A percentile compares a stretch with the other conserved stretches of the same genome.
These are phyloP conservation scores for Camellia oleifera DNA, from an alignment of 179 eudicot genomes.

Conservation along the genomic window DNA sequence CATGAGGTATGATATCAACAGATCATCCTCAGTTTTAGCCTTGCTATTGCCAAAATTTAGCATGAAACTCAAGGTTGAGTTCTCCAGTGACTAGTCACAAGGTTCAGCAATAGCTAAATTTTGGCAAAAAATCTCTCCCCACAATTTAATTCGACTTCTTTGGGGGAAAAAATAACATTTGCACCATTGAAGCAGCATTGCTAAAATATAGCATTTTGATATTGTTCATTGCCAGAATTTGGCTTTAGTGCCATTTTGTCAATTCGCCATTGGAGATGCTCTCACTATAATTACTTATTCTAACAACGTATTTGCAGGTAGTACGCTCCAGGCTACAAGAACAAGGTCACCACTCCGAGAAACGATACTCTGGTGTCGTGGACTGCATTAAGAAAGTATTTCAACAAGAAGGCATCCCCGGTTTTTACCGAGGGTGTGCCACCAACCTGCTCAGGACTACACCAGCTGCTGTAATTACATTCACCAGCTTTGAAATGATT, in stretches of 20 bases:
- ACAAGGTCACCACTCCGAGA: conserved; percentile 87
- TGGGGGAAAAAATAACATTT: too few species aligned
- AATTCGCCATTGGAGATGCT: too few species aligned
- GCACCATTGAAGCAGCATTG: too few species aligned
- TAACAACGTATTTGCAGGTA: conserved; percentile 43
- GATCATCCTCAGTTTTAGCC: not conserved
- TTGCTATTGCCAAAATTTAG: not conserved
- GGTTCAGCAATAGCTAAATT: too few species aligned
- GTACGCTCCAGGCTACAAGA: conserved; percentile 93
- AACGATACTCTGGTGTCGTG: conserved; percentile 60
- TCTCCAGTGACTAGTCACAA: too few species aligned
- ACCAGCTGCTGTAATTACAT: conserved; percentile 95
- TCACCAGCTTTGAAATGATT: conserved; percentile 97
- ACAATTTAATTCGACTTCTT: too few species aligned
- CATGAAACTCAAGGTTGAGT: too few species aligned
- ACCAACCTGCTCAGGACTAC: conserved; percentile 87
- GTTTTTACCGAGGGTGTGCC: conserved; percentile 95
- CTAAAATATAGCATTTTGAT: too few species aligned
- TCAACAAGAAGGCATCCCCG: conserved; percentile 70
- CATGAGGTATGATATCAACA: conserved; percentile 71
- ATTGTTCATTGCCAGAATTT: too few species aligned
- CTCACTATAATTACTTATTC: not conserved
- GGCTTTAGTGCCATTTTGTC: too few species aligned
- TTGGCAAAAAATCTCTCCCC: too few species aligned
- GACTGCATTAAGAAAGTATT: conserved; percentile 79